Evolutionary conservation across 1,284 basidiomycete genomes (phyloP).

Genomic region (Lentinus polychrous): DNA sequence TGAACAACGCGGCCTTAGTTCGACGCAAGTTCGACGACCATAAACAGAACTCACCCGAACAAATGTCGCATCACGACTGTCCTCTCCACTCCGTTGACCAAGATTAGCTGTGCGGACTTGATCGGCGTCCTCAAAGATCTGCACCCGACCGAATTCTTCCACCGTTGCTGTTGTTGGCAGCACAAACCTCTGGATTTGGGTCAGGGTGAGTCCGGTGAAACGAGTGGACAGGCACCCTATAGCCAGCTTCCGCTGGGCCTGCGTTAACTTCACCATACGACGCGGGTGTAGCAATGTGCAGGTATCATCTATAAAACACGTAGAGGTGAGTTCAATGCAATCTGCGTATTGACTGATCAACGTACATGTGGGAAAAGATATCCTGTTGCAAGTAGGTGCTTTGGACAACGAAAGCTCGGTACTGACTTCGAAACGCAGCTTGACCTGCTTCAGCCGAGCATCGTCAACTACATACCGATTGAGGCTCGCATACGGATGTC

Average conservation of each 20-base stretch:
- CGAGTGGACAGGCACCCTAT: conserved; percentile 4
- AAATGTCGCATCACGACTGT: conserved; percentile 9
- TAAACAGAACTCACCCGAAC: conserved; percentile 10
- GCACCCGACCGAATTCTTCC: conserved; percentile 12
- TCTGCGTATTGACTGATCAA: not conserved
- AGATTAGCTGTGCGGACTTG: conserved; percentile 7
- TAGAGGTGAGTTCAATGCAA: not conserved
- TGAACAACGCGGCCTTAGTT: not conserved
- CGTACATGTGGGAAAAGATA: not conserved
- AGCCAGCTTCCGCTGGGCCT: not conserved
- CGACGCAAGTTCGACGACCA: not conserved
- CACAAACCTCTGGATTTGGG: not conserved
- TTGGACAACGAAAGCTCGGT: not conserved
- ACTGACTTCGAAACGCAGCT: conserved; percentile 3
- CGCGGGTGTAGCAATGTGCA: not conserved
- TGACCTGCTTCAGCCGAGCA: conserved; percentile 10
- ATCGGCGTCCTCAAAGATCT: conserved; percentile 12
- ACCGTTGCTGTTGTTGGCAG: not conserved
- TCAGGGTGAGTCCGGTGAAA: not conserved
- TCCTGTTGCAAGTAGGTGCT: not conserved
- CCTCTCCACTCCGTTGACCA: not conserved
- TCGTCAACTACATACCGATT: conserved; percentile 16
- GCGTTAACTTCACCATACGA: not conserved
- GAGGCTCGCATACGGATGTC: conserved; percentile 21
- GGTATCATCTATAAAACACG: not conserved